Base-by-base conservation (phyloP, 83 land plant genomes). In the Isoetes engelmannii region DNA sequence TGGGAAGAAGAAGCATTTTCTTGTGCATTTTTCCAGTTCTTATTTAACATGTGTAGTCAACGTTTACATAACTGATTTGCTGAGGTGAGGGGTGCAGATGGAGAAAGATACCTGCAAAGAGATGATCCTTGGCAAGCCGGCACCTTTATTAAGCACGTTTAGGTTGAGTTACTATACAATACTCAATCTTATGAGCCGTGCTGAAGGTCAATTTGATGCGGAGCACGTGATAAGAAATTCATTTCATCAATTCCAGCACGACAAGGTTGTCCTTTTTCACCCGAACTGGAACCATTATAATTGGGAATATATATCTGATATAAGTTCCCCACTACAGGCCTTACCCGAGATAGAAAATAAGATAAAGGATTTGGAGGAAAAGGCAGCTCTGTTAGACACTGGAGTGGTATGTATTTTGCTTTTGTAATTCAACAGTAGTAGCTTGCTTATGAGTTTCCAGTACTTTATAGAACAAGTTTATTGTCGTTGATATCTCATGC, bases 211-310 rank as follows among this genome's bases (percentile, higher is more conserved):
- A 60, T 87, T 90, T 67, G 83, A 87, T 69, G 86, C 88, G 44
- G 96, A 90, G 72, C 81, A 90, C 81, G 92, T 87, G 37, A 90
- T 90, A 54, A 85, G 62, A 67, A 79, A 87, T 69, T 90, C 96
- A 21, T 90, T 90, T 55, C 96, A 90, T 69, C 92, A 90, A 69
- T 90, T 90, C 75, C 96, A 90, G 85, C 84, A 87, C 68, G 92
- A 90, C 47, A 90, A 90, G 96, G 96, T 89, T 37, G 61, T 5
- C 21, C 19, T 42, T 13, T 64, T 5, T n/a, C 6, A 4, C 7
- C 7, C 3, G 8, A 13, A 9, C 28, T 41, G 50, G 47, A 65
- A 20, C 17, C 10, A 8, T 21, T 5, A 37, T 1, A 37, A 57
- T 6, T 67, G 43, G 74, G 18, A 43, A 19, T n/a, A 56, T 51